Evolutionary conservation across 768 basidiomycete species (phyloP).

Genomic region (Auricularia auricula-judae): DNA sequence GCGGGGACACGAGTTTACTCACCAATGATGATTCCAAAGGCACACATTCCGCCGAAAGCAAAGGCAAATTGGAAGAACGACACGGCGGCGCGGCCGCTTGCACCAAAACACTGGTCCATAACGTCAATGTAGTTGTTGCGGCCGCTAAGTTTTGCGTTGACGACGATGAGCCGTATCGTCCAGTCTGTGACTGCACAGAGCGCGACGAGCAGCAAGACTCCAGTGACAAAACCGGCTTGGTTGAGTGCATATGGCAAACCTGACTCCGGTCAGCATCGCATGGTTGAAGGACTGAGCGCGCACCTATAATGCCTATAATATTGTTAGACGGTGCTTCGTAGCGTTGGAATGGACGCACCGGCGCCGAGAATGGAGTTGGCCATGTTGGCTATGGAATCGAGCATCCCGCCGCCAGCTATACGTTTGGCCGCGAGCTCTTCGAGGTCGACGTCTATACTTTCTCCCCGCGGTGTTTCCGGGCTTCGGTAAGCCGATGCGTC

Average conservation of each 20-base stretch:
- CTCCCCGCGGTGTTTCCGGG: slow-evolving; percentile 18
- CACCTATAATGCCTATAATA: slow-evolving; percentile 60
- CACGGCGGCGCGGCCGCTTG: slow-evolving; percentile 83
- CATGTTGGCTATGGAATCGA: slow-evolving; percentile 86
- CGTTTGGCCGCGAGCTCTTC: slow-evolving; percentile 61
- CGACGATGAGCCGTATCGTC: slow-evolving; percentile 93
- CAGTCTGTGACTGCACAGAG: slow-evolving; percentile 87
- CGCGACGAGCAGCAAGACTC: slow-evolving; percentile 67
- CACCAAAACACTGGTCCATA: slow-evolving; percentile 88
- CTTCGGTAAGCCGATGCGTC: slow-evolving; percentile 53
- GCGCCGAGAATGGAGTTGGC: slow-evolving; percentile 93
- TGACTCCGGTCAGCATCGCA: slow-evolving; percentile 15
- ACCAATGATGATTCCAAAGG: slow-evolving; percentile 90
- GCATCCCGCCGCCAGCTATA: slow-evolving; percentile 57
- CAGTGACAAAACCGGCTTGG: slow-evolving; percentile 89
- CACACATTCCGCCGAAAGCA: slow-evolving; percentile 98
- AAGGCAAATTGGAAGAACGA: slow-evolving; percentile 97
- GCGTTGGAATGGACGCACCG: slow-evolving; percentile 36
- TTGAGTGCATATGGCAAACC: slow-evolving; percentile 90
- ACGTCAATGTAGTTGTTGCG: slow-evolving; percentile 86
- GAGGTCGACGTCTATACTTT: slow-evolving; percentile 43
- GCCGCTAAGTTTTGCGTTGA: slow-evolving; percentile 94
- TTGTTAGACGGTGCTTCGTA: slow-evolving; percentile 1
- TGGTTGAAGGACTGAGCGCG: slow-evolving; percentile 8
- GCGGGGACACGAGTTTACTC: too few species aligned